These are phyloP conservation scores for Tricholoma sp. DNA, from an alignment of 768 basidiomycete genomes.

Conservation along the genomic window DNA sequence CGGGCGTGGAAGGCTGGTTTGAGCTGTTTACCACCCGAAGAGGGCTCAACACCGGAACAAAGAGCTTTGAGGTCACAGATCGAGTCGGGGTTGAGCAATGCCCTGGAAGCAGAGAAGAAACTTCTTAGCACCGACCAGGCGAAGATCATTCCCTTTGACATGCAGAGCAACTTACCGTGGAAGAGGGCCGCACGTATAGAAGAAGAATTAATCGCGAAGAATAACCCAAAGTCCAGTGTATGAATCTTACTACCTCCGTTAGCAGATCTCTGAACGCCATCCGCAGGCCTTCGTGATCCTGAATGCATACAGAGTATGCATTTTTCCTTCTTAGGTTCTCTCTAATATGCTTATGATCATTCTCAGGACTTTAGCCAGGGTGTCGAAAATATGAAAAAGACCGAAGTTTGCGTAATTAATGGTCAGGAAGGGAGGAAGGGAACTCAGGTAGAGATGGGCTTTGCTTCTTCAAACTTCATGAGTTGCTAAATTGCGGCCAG, in stretches of 20 bases:
- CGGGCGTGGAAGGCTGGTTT: slow-evolving; percentile 29
- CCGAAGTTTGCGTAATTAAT: not conserved
- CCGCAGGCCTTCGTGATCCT: slow-evolving; percentile 29
- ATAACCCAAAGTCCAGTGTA: slow-evolving; percentile 18
- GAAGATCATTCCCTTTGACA: not conserved
- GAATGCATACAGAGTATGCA: slow-evolving; percentile 24
- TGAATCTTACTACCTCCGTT: not conserved
- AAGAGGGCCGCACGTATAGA: slow-evolving; percentile 20
- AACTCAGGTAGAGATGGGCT: not conserved
- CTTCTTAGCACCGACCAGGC: not conserved
- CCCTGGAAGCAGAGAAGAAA: slow-evolving; percentile 7
- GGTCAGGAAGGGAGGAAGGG: not conserved
- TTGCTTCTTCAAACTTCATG: not conserved
- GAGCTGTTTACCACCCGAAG: slow-evolving; percentile 21
- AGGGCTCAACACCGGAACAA: slow-evolving; percentile 25
- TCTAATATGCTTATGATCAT: not conserved
- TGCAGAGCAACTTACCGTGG: slow-evolving; percentile 21
- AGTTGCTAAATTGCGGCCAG: slow-evolving; percentile 15
- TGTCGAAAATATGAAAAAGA: slow-evolving; percentile 21
- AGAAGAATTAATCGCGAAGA: slow-evolving; percentile 10
- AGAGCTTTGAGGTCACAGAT: slow-evolving; percentile 32
- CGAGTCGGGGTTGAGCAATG: slow-evolving; percentile 21
- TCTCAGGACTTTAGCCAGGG: slow-evolving; percentile 27
- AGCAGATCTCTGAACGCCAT: not conserved
- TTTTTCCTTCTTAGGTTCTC: not conserved